phyloP scores from a whole-genome alignment of 179 eudicot species.

The Corrigiola litoralis region DNA sequence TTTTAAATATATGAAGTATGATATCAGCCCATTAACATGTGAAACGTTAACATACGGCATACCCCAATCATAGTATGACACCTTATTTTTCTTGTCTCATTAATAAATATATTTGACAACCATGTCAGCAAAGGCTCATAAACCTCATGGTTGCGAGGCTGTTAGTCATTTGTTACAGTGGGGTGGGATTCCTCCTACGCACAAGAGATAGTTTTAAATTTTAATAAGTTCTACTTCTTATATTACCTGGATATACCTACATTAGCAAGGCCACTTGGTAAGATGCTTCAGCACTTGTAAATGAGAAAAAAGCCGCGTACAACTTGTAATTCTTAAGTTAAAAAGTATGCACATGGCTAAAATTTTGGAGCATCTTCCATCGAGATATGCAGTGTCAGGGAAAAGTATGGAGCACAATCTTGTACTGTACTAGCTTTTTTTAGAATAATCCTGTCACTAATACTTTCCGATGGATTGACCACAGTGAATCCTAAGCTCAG shows the following conservation, averaged over 20 bases:
- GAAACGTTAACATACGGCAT: background rate
- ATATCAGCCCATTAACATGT: conserved; percentile 4
- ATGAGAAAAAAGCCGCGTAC: background rate
- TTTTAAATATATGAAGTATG: background rate
- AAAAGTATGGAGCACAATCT: too few relatives aligned
- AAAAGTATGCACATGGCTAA: too few relatives aligned
- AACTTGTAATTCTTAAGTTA: too few relatives aligned
- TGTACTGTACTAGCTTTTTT: too few relatives aligned
- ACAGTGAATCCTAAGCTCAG: too few relatives aligned
- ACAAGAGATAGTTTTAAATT: too few relatives aligned
- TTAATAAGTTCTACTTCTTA: background rate
- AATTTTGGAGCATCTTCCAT: too few relatives aligned
- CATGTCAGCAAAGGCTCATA: background rate
- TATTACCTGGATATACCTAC: background rate
- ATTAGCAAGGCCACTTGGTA: background rate
- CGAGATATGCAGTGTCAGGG: too few relatives aligned
- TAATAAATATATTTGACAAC: background rate
- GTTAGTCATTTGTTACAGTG: background rate
- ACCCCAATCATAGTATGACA: background rate
- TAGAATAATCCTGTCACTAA: too few relatives aligned
- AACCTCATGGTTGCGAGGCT: too few relatives aligned
- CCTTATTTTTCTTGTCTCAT: background rate
- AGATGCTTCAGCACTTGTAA: background rate
- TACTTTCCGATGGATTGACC: too few relatives aligned
- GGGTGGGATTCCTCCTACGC: background rate